phyloP scores from a whole-genome alignment of 495 filamentous ascomycete species.

The Lophiotrema nucula region DNA sequence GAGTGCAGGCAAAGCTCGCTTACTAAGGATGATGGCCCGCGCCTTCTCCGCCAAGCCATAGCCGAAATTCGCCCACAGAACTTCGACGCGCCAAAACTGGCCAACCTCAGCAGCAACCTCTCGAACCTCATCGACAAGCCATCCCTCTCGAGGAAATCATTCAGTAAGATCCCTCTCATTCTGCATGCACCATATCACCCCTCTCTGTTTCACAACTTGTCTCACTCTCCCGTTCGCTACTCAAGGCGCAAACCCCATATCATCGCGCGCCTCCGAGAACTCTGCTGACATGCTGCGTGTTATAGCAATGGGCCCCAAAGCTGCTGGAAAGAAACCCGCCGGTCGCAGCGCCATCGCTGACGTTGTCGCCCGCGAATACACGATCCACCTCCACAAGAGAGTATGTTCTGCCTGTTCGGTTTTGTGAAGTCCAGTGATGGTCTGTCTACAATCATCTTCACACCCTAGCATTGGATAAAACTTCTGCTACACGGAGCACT shows the following conservation, averaged over 20 bases:
- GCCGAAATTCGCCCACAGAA: constrained; percentile 14
- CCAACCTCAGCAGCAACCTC: constrained; percentile 5
- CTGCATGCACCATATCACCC: not conserved
- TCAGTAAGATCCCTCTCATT: constrained; percentile 11
- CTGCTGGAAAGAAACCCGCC: constrained; percentile 47
- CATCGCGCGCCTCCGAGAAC: no score
- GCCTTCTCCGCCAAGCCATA: constrained; percentile 5
- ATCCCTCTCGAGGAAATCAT: constrained; percentile 2
- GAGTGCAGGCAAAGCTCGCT: no score
- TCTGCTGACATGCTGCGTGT: no score
- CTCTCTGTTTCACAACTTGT: no score
- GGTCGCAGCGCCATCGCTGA: constrained; percentile 91
- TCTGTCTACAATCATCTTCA: constrained; percentile 22
- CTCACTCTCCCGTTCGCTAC: no score
- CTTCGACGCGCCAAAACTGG: constrained; percentile 9
- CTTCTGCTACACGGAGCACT: no score
- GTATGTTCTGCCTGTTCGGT: constrained; percentile 73
- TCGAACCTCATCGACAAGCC: not conserved
- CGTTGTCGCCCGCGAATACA: constrained; percentile 99
- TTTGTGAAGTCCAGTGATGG: constrained; percentile 71
- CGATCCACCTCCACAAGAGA: constrained; percentile 99
- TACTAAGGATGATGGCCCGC: no score
- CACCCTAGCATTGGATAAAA: no score
- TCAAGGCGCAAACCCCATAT: no score
- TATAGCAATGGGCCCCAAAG: no score